Base-by-base conservation (phyloP, 2,329 filamentous ascomycete species). In the Diaporthe vexans region DNA sequence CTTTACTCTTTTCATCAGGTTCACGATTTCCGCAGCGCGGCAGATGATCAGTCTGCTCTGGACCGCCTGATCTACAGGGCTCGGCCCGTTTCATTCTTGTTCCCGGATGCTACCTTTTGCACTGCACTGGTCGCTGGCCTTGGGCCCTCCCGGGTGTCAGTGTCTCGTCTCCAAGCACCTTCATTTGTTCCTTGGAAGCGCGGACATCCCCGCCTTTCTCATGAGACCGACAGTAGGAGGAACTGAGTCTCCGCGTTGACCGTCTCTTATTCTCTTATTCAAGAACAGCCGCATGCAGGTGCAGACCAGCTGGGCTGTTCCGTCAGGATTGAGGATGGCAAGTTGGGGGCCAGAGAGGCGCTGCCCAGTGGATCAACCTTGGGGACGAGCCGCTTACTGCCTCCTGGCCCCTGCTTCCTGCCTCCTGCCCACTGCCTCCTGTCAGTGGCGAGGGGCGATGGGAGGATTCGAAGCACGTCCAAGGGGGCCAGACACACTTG, bases 41-140 rank as follows among this genome's bases (percentile, higher is more conserved):
- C 59, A 63, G 40, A 54, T 52, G 46, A 17, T 19, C 29, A 33
- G 21, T 67, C 43, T 52, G 21, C 63, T 37, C n/a, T 37, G 48
- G n/a, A 37, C 33, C 33, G n/a, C 63, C 46, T 51, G 48, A 68
- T 68, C 48, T 68, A 40, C 63, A 54, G 63, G 63, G 48, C 35
- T 40, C 63, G 63, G 63, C n/a, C 63, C 63, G 63, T 68, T 68
- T 68, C 63, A 68, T 21, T 37, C 21, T 37, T 68, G 21, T 68
- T 68, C 63, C 63, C 63, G 63, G 33, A 68, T 68, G 33, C 48
- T 54, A 68, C 63, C 63, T 37, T 33, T 46, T 29, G 21, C 26
- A 52, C 17, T 26, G 26, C 61, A 52, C 17, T 37, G n/a, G 46
- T 37, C 46, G 19, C 15, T 37, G 37, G 37, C 37, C 13, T 26